A percentile compares a stretch with the other conserved stretches of the same genome.
phyloP scores from a whole-genome alignment of 768 basidiomycete species.

The Rhodotorula paludigena region DNA sequence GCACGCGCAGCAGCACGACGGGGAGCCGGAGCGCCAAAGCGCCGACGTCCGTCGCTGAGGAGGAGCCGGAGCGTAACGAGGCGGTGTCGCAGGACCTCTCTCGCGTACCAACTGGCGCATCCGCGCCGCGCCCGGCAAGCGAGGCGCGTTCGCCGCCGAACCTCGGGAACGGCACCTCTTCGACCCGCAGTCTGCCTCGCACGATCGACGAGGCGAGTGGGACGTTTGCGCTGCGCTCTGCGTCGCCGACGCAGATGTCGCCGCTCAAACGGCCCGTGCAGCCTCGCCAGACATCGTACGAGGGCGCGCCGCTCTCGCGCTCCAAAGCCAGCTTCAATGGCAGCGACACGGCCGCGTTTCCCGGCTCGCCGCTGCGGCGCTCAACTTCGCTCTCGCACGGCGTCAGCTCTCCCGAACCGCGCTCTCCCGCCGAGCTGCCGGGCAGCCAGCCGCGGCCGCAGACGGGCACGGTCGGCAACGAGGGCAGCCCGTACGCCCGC shows the following conservation, averaged over 20 bases:
- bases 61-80: too few species aligned
- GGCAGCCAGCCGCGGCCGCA: background rate
- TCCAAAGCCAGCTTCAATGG: background rate
- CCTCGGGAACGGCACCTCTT: background rate
- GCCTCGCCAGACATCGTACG: background rate
- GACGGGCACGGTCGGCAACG: background rate
- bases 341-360: background rate
- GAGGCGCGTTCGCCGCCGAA: background rate
- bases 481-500: background rate
- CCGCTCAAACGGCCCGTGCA: background rate
- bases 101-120: background rate
- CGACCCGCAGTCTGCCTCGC: background rate
- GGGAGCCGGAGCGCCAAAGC: too few species aligned
- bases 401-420: background rate
- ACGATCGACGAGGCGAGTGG: background rate
- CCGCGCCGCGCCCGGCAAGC: background rate
- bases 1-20: too few species aligned
- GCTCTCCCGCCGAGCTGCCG: background rate
- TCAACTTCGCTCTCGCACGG: background rate
- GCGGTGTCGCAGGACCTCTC: background rate
- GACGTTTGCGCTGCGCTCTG: background rate
- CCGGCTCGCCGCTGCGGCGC: background rate
- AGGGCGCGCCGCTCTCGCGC: conserved; percentile 1
- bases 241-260: background rate
- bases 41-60: too few species aligned